Conservation (phyloP, 164 flowering plant species). For the Macadamia integrifolia region DNA sequence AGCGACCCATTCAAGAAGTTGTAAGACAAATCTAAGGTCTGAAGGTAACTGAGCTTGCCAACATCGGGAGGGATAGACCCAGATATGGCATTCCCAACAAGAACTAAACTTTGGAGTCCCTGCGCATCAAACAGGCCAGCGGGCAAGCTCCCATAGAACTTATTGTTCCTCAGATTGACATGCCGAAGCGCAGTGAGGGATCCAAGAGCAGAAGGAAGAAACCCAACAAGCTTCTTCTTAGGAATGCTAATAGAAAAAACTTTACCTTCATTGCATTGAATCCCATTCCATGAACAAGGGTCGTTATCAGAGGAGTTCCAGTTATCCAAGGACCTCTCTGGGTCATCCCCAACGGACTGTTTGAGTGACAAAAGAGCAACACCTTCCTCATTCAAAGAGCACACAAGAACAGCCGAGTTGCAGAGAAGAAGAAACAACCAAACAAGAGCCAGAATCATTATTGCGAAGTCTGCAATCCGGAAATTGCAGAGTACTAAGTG, state of each 20-base stretch:
- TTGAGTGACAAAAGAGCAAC: slow-evolving; percentile 54
- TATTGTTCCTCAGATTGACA: slow-evolving; percentile 73
- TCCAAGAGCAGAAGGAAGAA: slow-evolving; percentile 58
- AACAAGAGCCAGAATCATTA: slow-evolving; percentile 29
- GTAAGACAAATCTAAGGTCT: slow-evolving; percentile 63
- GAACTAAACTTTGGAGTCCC: slow-evolving; percentile 74
- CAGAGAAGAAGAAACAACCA: slow-evolving; percentile 30
- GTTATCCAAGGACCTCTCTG: slow-evolving; percentile 52
- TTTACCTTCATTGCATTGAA: slow-evolving; percentile 57
- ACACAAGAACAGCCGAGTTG: slow-evolving; percentile 25
- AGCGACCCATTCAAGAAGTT: slow-evolving; percentile 70
- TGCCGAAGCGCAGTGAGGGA: slow-evolving; percentile 67
- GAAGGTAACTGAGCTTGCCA: slow-evolving; percentile 64
- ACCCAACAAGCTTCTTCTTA: slow-evolving; percentile 60
- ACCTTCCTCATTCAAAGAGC: slow-evolving; percentile 69
- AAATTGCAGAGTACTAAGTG: no score
- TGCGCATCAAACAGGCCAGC: slow-evolving; percentile 46
- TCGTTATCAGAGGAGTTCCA: slow-evolving; percentile 74
- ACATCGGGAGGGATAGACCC: slow-evolving; percentile 61
- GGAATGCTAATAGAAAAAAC: slow-evolving; percentile 79
- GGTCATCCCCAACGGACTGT: slow-evolving; percentile 49
- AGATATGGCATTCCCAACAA: slow-evolving; percentile 66
- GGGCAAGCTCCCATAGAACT: slow-evolving; percentile 56
- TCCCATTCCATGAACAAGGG: slow-evolving; percentile 91
- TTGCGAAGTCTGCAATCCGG: neutral